Evolutionary conservation across 2,329 filamentous ascomycete genomes (phyloP).

Genomic region (Xylaria sp.): DNA sequence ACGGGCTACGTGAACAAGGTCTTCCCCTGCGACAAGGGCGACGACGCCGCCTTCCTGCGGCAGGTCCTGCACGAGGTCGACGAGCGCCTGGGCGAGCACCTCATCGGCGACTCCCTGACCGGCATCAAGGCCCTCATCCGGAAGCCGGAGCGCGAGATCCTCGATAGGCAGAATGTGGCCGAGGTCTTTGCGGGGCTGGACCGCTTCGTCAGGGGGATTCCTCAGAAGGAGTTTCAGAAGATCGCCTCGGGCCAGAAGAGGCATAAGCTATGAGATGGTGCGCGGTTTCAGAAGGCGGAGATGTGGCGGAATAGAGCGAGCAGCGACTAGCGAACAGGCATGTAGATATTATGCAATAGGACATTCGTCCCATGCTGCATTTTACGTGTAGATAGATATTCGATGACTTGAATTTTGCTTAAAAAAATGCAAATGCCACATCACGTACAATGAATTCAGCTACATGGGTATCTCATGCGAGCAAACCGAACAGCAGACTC

Average conservation of each 20-base stretch:
- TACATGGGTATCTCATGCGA: slow-evolving; percentile 58
- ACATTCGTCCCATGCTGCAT: neutral
- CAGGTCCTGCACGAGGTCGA: slow-evolving; percentile 83
- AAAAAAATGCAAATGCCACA: slow-evolving; percentile 8
- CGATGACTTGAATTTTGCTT: neutral
- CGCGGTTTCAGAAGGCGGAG: neutral
- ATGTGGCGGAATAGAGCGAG: neutral
- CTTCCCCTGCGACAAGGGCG: slow-evolving; percentile 68
- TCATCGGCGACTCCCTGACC: slow-evolving; percentile 80
- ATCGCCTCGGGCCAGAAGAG: slow-evolving; percentile 89
- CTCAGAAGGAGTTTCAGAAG: slow-evolving; percentile 89
- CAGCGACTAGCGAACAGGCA: neutral
- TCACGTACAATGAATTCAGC: slow-evolving; percentile 4
- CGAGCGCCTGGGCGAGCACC: slow-evolving; percentile 79
- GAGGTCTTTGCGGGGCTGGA: slow-evolving; percentile 90
- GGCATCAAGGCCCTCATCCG: slow-evolving; percentile 87
- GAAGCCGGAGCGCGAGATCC: slow-evolving; percentile 73
- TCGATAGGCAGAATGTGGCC: slow-evolving; percentile 80
- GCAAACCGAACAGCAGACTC: slow-evolving; percentile 80
- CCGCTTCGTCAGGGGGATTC: slow-evolving; percentile 80
- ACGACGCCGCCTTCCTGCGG: slow-evolving; percentile 74
- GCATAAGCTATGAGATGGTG: slow-evolving; percentile 75
- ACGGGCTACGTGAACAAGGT: slow-evolving; percentile 89
- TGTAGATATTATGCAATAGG: neutral
- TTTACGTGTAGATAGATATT: slow-evolving; percentile 13